Evolutionary conservation across 75 land plant species (phyloP), one percentile per base, ranked within the genome.

Genomic region (Isoetes taiwanensis): DNA sequence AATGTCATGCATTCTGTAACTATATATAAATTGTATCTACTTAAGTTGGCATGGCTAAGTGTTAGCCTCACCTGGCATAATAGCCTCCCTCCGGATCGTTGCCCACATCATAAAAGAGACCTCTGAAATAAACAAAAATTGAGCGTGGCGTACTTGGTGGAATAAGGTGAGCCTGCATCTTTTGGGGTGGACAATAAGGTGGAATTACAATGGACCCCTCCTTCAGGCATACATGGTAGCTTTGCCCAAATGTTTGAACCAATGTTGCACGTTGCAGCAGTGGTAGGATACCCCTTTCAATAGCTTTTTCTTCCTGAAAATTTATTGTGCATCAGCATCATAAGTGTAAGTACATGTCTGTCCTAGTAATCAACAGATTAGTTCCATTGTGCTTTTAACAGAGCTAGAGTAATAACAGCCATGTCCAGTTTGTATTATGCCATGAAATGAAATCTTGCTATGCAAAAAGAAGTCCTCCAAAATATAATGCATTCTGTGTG

Each of bases 31-130:
- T 9, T 25, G 28, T 30, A 12, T 27, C 6, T 4, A 29, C 2
- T 24, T 30, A 56, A 28, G 14, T 11, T 3, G 23, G 11, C 8
- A 30, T 28, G 23, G 27, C 21, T 27, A 64, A 20, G 54, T 14
- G 31, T 17, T 41, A 58, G 5, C 20, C 57, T 42, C 78, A 83
- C 90, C 90, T 79, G 34, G 90, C 87, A 62, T 85, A 85, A 58
- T 85, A 85, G 17, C 90, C 90, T 37, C 90, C 90, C 64, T 85
- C 90, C 24, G 90, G 90, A 69, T 85, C 90, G 64, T 85, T 85
- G 30, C 87, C 87, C 19, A 73, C 76, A 68, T 85, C 90, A 67
- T 85, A 85, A 61, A 85, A 85, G 48, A 85, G 42, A 33, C 90
- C 90, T 11, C 90, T 61, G 64, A 85, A 85, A 55, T 85, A 85